A percentile compares a stretch with the other conserved stretches of the same genome.
phyloP scores from a whole-genome alignment of 2,329 filamentous ascomycete species.

The Colletotrichum sp. region DNA sequence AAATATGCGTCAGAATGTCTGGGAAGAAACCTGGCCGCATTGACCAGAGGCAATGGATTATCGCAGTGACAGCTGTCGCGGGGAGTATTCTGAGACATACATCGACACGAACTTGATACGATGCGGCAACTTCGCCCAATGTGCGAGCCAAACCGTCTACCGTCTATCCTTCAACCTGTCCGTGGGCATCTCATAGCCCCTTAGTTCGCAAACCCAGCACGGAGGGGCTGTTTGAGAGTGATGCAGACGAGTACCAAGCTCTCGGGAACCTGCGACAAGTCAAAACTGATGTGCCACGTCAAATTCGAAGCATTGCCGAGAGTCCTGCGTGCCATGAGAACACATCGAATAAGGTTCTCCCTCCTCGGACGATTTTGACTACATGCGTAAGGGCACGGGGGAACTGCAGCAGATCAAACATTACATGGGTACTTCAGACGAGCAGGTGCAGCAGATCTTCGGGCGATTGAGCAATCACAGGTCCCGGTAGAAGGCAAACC shows the following conservation, averaged over 20 bases:
- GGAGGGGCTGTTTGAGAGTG: not conserved
- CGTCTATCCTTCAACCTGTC: not conserved
- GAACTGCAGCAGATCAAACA: constrained; percentile 12
- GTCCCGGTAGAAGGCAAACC: not conserved
- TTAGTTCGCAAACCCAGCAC: not conserved
- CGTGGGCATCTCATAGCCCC: not conserved
- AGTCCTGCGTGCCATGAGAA: not conserved
- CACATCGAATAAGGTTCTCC: not conserved
- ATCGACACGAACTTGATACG: constrained; percentile 8
- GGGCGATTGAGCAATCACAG: not conserved
- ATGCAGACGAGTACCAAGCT: not conserved
- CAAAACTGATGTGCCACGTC: not conserved
- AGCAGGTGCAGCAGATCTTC: not conserved
- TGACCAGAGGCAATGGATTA: not conserved
- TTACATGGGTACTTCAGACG: not conserved
- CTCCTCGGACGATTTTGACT: constrained; percentile 1
- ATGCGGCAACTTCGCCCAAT: not conserved
- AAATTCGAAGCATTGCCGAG: not conserved
- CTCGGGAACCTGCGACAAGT: not conserved
- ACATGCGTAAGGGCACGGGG: not conserved
- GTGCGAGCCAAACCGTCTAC: not conserved
- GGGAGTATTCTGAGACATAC: not conserved
- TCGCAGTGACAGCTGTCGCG: constrained; percentile 1
- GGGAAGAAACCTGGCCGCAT: not conserved
- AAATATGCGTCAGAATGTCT: not conserved